These are phyloP conservation scores for Ascochyta pisi DNA, from an alignment of 2,329 filamentous ascomycete species.

Conservation along the genomic window DNA sequence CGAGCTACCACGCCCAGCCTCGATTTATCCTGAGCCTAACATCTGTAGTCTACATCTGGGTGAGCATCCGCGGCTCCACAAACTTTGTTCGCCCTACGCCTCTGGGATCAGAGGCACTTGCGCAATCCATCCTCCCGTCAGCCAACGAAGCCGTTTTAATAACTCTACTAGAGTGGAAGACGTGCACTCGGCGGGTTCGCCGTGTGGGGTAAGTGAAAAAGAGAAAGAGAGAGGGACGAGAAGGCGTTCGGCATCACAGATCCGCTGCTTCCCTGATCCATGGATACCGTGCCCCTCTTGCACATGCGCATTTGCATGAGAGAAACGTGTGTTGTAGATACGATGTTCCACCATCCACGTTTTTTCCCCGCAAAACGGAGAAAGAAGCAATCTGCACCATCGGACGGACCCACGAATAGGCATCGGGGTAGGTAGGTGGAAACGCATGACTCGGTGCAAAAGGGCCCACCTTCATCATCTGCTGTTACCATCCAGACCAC, in stretches of 20 bases:
- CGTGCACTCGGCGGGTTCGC: not conserved
- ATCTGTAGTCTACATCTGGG: slow-evolving; percentile 10
- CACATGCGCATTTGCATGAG: slow-evolving; percentile 9
- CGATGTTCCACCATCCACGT: slow-evolving; percentile 5
- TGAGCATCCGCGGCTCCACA: slow-evolving; percentile 7
- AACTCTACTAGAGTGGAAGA: not conserved
- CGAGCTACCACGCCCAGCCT: slow-evolving; percentile 2
- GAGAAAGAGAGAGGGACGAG: not conserved
- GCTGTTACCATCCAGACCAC: not conserved
- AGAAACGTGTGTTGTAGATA: slow-evolving; percentile 6
- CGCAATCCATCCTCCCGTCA: slow-evolving; percentile 17
- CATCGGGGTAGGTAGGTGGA: slow-evolving; percentile 15
- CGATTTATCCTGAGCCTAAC: slow-evolving; percentile 20
- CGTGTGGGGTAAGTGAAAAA: not conserved
- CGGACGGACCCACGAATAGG: slow-evolving; percentile 10
- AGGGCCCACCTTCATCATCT: not conserved
- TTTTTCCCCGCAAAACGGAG: slow-evolving; percentile 14
- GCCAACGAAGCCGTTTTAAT: slow-evolving; percentile 16
- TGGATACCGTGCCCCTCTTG: slow-evolving; percentile 6
- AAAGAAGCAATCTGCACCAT: slow-evolving; percentile 9
- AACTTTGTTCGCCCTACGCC: slow-evolving; percentile 10
- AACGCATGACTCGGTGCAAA: slow-evolving; percentile 14
- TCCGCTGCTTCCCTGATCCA: slow-evolving; percentile 10
- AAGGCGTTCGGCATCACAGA: not conserved
- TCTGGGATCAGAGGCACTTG: slow-evolving; percentile 13